Base-by-base conservation (phyloP, 345 rosid species). In the Clarkia xantiana region DNA sequence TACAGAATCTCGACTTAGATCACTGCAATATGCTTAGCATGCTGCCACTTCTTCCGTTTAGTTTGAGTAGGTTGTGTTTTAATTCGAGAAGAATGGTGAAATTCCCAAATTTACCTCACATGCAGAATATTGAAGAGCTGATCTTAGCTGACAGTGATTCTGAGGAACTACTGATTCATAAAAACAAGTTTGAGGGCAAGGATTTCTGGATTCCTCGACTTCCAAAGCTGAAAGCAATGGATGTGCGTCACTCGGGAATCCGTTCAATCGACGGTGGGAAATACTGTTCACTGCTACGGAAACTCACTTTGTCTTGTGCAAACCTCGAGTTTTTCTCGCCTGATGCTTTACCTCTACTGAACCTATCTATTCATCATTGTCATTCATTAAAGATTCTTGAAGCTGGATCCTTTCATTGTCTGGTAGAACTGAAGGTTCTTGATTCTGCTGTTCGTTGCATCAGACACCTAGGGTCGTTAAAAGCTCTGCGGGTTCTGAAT, bases 31-130 rank as follows among this genome's bases (percentile, higher is more conserved):
- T 11, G 38, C 53, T 49, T 8, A 8, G 25, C 14, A 25, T 5
- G 15, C 40, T 49, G 53, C 53, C 53, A 49, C 9, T 2, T 25
- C 53, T 49, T 49, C 53, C 53, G 2, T n/a, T 11, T 20, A 36
- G 53, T 29, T 49, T 49, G 34, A 49, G 17, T n/a, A 22, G 15
- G 17, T 16, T 49, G 41, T 16, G 11, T 25, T 25, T 23, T 6
- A 29, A 29, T 29, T 18, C 36, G 1, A 18, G 53, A 12, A n/a
- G n/a, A 23, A 9, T 20, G 15, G 34, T 13, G 10, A 4, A 12
- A 10, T 12, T 49, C 6, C 14, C 53, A 4, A 14, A 49, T 49
- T 17, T 49, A n/a, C 14, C 1, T 6, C 13, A 11, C 11, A 11
- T 29, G 40, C n/a, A n/a, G 25, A 25, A 25, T n/a, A 4, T 49